Base-by-base conservation (phyloP, 2,329 filamentous ascomycete genomes). In the Arthroderma sp. region DNA sequence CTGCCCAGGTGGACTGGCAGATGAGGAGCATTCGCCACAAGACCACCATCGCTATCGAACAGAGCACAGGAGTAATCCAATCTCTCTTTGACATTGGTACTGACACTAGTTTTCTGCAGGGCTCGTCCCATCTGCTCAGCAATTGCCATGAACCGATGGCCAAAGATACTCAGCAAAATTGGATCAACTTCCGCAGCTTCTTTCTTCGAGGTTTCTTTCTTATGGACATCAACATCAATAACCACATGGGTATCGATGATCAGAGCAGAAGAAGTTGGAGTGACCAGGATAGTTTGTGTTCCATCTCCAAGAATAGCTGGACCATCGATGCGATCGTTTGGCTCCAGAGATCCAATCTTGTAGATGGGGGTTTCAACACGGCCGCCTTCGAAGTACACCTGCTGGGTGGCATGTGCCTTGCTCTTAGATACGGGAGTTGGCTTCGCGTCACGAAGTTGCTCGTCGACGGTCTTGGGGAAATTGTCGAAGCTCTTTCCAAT, bases 401-500 rank as follows among this genome's bases (percentile, higher is more conserved):
- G 74, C 1, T 82, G 80, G 2, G 72, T 79, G n/a, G 79, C 79
- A 65, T 90, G 84, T 23, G 79, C 76, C 66, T 87, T 88, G 53
- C 80, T 74, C n/a, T 75, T 73, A 2, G 78, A 74, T 0, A 81
- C 75, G 28, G 82, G 76, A 58, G 79, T 80, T 0, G 81, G 77
- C 59, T 79, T 81, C 59, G 91, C 77, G 5, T 82, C 80, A 64
- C 84, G 85, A 15, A 96, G 76, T 67, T 95, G 90, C 66, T 89
- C 79, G 62, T 95, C 89, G 2, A 94, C 87, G 0, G 87, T 91
- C 74, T 88, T 86, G 60, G 89, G 87, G 31, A 85, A 75, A 49
- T 86, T 85, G 56, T 87, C 80, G 69, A 91, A 91, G 49, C 88
- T 91, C 77, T 90, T 94, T 51, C 88, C 91, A 61, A 95, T 94